These are phyloP conservation scores for Wallacemonas rigidus DNA, from an alignment of 208 protist species.

Conservation along the genomic window DNA sequence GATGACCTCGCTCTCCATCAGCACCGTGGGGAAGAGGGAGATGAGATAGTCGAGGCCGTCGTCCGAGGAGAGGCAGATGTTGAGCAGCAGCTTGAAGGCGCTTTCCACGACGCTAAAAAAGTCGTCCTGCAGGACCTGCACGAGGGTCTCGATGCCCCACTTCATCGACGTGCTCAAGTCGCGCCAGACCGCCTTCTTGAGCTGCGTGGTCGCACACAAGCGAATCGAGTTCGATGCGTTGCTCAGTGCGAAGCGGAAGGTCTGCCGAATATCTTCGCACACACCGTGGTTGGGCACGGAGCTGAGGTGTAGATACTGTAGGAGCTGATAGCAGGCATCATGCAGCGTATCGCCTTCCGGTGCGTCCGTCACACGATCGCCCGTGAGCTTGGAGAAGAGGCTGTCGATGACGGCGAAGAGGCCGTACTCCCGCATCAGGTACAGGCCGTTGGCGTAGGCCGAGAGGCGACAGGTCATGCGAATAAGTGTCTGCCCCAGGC, in stretches of 20 bases:
- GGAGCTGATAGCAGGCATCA: slow-evolving; percentile 75
- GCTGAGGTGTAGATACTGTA: slow-evolving; percentile 77
- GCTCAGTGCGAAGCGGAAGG: slow-evolving; percentile 58
- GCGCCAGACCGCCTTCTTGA: slow-evolving; percentile 78
- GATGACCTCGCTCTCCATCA: slow-evolving; percentile 87
- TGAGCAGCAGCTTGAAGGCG: slow-evolving; percentile 83
- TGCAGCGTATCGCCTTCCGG: slow-evolving; percentile 56
- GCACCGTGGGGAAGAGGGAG: slow-evolving; percentile 70
- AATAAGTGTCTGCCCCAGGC: slow-evolving; percentile 72
- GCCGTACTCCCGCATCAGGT: slow-evolving; percentile 74
- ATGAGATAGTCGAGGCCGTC: slow-evolving; percentile 88
- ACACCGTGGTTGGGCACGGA: slow-evolving; percentile 90
- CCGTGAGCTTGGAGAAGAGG: slow-evolving; percentile 68
- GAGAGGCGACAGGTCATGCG: slow-evolving; percentile 79
- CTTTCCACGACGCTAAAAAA: slow-evolving; percentile 77
- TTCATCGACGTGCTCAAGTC: slow-evolving; percentile 87
- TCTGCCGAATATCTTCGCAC: slow-evolving; percentile 84
- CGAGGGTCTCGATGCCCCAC: slow-evolving; percentile 85
- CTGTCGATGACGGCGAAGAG: slow-evolving; percentile 71
- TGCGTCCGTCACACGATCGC: slow-evolving; percentile 42
- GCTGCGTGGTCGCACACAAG: slow-evolving; percentile 75
- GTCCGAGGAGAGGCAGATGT: slow-evolving; percentile 84
- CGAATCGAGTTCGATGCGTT: slow-evolving; percentile 72
- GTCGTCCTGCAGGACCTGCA: slow-evolving; percentile 78
- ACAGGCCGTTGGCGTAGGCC: slow-evolving; percentile 76